Percentiles rank a stretch among this genome's conserved stretches.
Conservation (phyloP, 2,329 filamentous ascomycete genomes). For the Thyridium curvatum region DNA sequence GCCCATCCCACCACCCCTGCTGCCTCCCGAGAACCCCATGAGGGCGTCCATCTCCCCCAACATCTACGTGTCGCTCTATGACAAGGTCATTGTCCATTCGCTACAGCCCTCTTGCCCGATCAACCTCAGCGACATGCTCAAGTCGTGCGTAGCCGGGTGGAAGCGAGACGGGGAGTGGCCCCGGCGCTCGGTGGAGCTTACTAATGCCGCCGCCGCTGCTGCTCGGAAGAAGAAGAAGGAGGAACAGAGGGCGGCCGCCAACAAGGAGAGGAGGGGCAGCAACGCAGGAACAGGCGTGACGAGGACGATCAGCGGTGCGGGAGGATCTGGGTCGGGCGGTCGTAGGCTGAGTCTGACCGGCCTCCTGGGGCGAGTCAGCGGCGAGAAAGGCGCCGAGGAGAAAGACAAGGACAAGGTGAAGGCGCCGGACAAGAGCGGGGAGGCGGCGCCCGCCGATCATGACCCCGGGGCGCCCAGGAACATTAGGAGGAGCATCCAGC, state of each 20-base stretch:
- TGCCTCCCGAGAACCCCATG: slow-evolving; percentile 69
- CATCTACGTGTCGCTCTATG: slow-evolving; percentile 78
- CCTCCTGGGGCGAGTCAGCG: background rate
- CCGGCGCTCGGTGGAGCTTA: slow-evolving; percentile 38
- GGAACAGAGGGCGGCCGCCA: background rate
- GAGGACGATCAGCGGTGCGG: too few relatives aligned
- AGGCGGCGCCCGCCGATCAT: background rate
- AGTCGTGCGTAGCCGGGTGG: slow-evolving; percentile 82
- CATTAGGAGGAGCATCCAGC: slow-evolving; percentile 25
- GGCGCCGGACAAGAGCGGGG: slow-evolving; percentile 2
- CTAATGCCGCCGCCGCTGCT: background rate
- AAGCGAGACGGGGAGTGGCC: slow-evolving; percentile 93
- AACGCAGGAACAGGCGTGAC: background rate
- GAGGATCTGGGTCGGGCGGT: background rate
- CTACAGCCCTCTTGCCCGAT: slow-evolving; percentile 83
- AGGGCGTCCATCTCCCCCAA: slow-evolving; percentile 68
- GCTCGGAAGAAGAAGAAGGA: background rate
- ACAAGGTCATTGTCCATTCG: slow-evolving; percentile 75
- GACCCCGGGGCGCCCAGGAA: slow-evolving; percentile 12
- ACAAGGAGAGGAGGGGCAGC: slow-evolving; percentile 4
- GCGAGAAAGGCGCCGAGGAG: background rate
- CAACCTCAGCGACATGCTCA: slow-evolving; percentile 75
- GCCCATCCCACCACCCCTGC: slow-evolving; percentile 65
- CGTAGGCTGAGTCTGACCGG: background rate
- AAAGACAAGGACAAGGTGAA: slow-evolving; percentile 4